These are phyloP conservation scores for Phytophthora aleatoria DNA, from an alignment of 352 stramenopile genomes.

Conservation along the genomic window DNA sequence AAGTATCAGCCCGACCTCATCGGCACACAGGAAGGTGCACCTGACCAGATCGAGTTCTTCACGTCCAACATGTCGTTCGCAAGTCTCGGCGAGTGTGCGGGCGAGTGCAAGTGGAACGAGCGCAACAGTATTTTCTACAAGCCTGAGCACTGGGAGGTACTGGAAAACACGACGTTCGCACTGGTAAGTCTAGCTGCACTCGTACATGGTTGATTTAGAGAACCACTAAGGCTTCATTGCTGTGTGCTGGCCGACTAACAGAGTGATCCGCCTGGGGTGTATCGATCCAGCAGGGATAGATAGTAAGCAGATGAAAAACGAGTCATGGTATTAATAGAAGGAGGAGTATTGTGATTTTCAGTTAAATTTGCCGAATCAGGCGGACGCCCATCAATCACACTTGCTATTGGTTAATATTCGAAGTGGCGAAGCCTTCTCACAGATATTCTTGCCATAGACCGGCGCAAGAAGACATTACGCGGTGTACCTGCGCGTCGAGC, in stretches of 20 bases:
- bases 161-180: slow-evolving; percentile 55
- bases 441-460: too few relatives aligned
- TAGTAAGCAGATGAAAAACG: too few relatives aligned
- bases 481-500: too few relatives aligned
- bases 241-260: slow-evolving; percentile 6
- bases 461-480: too few relatives aligned
- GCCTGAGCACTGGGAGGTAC: slow-evolving; percentile 40
- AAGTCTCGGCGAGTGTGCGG: slow-evolving; percentile 57
- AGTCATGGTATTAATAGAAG: too few relatives aligned
- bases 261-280: slow-evolving; percentile 55
- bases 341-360: too few relatives aligned
- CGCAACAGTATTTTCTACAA: slow-evolving; percentile 74
- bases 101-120: slow-evolving; percentile 58
- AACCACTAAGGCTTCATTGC: not conserved
- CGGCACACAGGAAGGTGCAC: slow-evolving; percentile 60
- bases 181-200: slow-evolving; percentile 40
- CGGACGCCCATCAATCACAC: too few relatives aligned
- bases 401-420: too few relatives aligned
- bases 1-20: slow-evolving; percentile 63
- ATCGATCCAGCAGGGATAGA: too few relatives aligned
- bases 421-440: too few relatives aligned
- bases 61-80: slow-evolving; percentile 42
- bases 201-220: not conserved
- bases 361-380: too few relatives aligned
- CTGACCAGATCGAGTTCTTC: slow-evolving; percentile 57